These are phyloP conservation scores for Candida maltosa DNA, from an alignment of 805 yeast genomes.

Conservation along the genomic window DNA sequence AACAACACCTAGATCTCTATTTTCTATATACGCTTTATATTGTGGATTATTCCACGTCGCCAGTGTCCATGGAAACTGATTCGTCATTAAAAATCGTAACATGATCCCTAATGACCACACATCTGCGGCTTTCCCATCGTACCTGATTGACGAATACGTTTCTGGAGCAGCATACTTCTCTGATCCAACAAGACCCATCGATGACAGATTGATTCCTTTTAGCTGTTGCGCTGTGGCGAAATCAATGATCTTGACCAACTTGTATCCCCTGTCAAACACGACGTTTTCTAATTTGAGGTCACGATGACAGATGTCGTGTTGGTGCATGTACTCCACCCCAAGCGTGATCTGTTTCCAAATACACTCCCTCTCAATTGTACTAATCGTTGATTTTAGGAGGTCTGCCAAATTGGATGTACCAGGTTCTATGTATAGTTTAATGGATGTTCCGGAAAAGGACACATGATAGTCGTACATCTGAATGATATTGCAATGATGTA, in stretches of 20 bases:
- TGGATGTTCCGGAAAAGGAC: conserved; percentile 15
- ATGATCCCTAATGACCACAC: conserved; percentile 52
- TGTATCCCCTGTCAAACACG: conserved; percentile 23
- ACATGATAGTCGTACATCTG: conserved; percentile 26
- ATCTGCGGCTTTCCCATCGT: conserved; percentile 42
- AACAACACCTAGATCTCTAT: not conserved
- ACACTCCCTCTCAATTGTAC: conserved; percentile 17
- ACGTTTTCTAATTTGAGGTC: conserved; percentile 50
- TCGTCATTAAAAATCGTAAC: conserved; percentile 25
- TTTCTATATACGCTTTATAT: conserved; percentile 11
- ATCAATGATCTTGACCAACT: conserved; percentile 44
- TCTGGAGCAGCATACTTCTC: conserved; percentile 48
- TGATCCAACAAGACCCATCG: conserved; percentile 49
- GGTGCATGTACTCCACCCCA: conserved; percentile 40
- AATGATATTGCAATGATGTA: conserved; percentile 34
- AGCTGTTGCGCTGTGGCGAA: conserved; percentile 31
- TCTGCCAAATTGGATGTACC: conserved; percentile 18
- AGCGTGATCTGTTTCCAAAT: conserved; percentile 40
- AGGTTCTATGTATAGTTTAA: conserved; percentile 34
- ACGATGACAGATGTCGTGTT: conserved; percentile 39
- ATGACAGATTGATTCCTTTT: conserved; percentile 9
- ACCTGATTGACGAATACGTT: conserved; percentile 28
- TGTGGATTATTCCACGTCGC: conserved; percentile 32
- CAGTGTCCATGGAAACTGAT: conserved; percentile 45
- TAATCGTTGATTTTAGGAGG: conserved; percentile 8